Conservation (phyloP, 1,284 basidiomycete species). For the Boletus chippewaensis region DNA sequence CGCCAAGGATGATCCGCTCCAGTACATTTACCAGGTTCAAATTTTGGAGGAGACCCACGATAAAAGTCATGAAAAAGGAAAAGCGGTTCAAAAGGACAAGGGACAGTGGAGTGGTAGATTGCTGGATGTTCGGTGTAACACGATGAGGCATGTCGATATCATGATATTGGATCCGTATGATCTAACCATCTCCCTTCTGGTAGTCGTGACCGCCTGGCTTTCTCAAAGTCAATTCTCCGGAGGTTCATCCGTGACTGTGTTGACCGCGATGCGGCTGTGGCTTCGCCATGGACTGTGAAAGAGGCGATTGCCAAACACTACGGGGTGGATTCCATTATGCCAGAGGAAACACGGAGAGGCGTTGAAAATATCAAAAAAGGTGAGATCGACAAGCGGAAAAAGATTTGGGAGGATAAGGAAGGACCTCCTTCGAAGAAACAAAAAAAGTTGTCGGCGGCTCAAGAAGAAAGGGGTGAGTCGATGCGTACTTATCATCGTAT, state of each 20-base stretch:
- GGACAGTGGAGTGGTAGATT: slow-evolving; percentile 57
- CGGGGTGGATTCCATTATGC: slow-evolving; percentile 78
- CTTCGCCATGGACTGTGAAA: slow-evolving; percentile 94
- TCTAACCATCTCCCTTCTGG: slow-evolving; percentile 6
- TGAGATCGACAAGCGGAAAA: slow-evolving; percentile 85
- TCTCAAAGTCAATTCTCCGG: slow-evolving; percentile 94
- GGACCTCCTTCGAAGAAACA: slow-evolving; percentile 73
- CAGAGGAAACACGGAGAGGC: slow-evolving; percentile 73
- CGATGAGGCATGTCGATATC: slow-evolving; percentile 61
- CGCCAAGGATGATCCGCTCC: slow-evolving; percentile 68
- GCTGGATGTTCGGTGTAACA: slow-evolving; percentile 74
- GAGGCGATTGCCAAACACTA: slow-evolving; percentile 75
- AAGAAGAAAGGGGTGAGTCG: slow-evolving; percentile 63
- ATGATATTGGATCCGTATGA: neutral
- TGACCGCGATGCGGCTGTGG: slow-evolving; percentile 83
- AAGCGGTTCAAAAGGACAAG: slow-evolving; percentile 46
- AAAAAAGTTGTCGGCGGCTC: slow-evolving; percentile 64
- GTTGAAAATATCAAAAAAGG: slow-evolving; percentile 78
- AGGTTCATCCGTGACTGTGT: slow-evolving; percentile 95
- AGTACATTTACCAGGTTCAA: slow-evolving; percentile 86
- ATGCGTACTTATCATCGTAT: slow-evolving; percentile 3
- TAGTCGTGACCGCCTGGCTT: slow-evolving; percentile 89
- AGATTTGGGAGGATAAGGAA: slow-evolving; percentile 81
- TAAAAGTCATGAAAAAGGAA: slow-evolving; percentile 56
- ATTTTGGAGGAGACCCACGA: slow-evolving; percentile 73